phyloP scores from a whole-genome alignment of 495 filamentous ascomycete genomes.

The Aspergillus carlsbadensis region DNA sequence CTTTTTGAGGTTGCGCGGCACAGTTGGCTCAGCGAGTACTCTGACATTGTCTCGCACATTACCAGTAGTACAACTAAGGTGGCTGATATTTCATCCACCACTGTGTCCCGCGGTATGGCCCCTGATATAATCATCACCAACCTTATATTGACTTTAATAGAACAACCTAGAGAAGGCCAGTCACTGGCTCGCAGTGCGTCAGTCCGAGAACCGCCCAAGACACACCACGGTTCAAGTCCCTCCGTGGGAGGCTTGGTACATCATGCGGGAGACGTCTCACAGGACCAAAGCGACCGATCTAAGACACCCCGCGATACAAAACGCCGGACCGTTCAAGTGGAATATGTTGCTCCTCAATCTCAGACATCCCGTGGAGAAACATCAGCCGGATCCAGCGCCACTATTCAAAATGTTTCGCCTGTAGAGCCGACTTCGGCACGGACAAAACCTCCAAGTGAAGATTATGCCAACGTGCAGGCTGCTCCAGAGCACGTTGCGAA shows the following conservation, averaged over 20 bases:
- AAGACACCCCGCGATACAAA: conserved; percentile 78
- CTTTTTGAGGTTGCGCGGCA: conserved; percentile 97
- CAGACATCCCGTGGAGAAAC: conserved; percentile 69
- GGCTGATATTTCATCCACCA: conserved; percentile 80
- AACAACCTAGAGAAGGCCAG: conserved; percentile 57
- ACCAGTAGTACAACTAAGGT: conserved; percentile 91
- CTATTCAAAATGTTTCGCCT: conserved; percentile 15
- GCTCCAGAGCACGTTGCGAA: conserved; percentile 7
- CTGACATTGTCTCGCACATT: conserved; percentile 91
- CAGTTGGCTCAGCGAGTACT: conserved; percentile 96
- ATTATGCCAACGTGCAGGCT: conserved; percentile 10
- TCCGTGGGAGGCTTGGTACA: conserved; percentile 66
- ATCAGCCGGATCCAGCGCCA: conserved; percentile 16
- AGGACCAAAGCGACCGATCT: conserved; percentile 61
- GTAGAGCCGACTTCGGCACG: conserved; percentile 20
- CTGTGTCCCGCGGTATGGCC: conserved; percentile 63
- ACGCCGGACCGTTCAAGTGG: conserved; percentile 91
- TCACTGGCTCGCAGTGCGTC: conserved; percentile 80
- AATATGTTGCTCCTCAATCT: conserved; percentile 92
- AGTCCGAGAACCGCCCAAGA: conserved; percentile 82
- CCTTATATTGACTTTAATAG: conserved; percentile 39
- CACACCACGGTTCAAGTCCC: conserved; percentile 53
- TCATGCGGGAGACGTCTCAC: conserved; percentile 76
- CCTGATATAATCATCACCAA: background rate
- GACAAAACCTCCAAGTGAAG: conserved; percentile 17